Evolutionary conservation across 2,329 filamentous ascomycete species (phyloP).

Genomic region (Penicillium rolfsii): DNA sequence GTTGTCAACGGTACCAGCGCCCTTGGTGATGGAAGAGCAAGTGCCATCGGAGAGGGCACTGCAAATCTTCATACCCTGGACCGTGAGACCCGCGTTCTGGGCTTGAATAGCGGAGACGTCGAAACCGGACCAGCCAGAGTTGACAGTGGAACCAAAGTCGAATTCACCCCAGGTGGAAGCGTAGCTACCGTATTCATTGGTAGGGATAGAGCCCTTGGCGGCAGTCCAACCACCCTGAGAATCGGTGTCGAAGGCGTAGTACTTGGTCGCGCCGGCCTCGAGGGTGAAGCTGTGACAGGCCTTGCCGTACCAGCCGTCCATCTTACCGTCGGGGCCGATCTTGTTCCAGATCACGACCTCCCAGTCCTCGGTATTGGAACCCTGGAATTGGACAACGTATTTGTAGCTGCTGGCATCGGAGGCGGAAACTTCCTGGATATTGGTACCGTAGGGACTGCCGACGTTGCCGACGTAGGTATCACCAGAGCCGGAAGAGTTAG

Average conservation of each 20-base stretch:
- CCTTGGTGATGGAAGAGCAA: conserved; percentile 38
- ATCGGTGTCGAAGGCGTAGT: conserved; percentile 43
- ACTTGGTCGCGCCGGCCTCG: conserved; percentile 39
- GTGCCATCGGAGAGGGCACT: conserved; percentile 22
- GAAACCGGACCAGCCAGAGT: conserved; percentile 39
- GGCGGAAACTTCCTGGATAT: conserved; percentile 43
- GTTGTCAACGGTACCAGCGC: conserved; percentile 33
- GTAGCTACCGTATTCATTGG: conserved; percentile 32
- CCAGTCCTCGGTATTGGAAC: conserved; percentile 39
- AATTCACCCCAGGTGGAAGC: conserved; percentile 43
- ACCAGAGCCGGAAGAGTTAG: conserved; percentile 27
- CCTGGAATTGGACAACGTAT: conserved; percentile 42
- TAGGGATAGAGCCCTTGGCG: conserved; percentile 33
- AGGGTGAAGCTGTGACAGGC: conserved; percentile 39
- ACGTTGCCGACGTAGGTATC: conserved; percentile 44
- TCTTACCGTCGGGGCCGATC: conserved; percentile 37
- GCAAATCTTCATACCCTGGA: conserved; percentile 46
- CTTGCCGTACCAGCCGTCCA: conserved; percentile 43
- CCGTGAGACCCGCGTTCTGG: conserved; percentile 33
- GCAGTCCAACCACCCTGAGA: conserved; percentile 42
- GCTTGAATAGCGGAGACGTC: conserved; percentile 42
- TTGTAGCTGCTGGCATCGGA: conserved; percentile 39
- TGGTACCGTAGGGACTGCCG: conserved; percentile 45
- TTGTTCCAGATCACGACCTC: conserved; percentile 48
- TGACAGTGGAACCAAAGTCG: conserved; percentile 36